Conservation (phyloP, 352 stramenopile genomes). For the Pythium phragmitis region DNA sequence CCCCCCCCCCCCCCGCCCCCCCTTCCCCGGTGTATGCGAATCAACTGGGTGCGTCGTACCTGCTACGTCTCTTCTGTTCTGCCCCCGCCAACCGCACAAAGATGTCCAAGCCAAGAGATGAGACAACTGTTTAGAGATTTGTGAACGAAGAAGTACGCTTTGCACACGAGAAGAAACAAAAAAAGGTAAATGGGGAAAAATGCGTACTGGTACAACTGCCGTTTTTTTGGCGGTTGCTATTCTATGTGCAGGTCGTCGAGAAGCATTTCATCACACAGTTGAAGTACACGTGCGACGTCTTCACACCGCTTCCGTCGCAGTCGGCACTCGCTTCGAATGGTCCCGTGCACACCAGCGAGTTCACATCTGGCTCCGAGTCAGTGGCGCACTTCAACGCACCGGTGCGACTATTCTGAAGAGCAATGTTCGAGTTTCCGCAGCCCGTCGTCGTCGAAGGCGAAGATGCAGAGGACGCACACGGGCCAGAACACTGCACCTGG, state of each 20-base stretch:
- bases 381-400: conserved; percentile 29
- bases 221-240: neutral
- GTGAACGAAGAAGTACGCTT: neutral
- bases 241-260: conserved; percentile 39
- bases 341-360: conserved; percentile 45
- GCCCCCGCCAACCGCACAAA: too few relatives aligned
- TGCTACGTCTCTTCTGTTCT: too few relatives aligned
- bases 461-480: conserved; percentile 29
- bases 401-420: conserved; percentile 32
- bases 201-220: neutral
- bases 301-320: conserved; percentile 39
- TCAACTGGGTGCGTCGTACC: too few relatives aligned
- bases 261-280: conserved; percentile 63
- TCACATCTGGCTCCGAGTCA: conserved; percentile 48
- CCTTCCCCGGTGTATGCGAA: neutral
- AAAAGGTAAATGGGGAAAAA: conserved; percentile 17
- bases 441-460: conserved; percentile 20
- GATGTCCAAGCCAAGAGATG: conserved; percentile 2
- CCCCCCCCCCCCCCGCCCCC: too few relatives aligned
- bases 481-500: conserved; percentile 44
- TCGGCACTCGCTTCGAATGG: conserved; percentile 51
- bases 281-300: conserved; percentile 50
- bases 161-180: conserved; percentile 9
- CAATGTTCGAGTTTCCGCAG: conserved; percentile 60
- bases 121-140: conserved; percentile 21